phyloP scores from a whole-genome alignment of 768 basidiomycete genomes.

The Phaeolepiota aurea region DNA sequence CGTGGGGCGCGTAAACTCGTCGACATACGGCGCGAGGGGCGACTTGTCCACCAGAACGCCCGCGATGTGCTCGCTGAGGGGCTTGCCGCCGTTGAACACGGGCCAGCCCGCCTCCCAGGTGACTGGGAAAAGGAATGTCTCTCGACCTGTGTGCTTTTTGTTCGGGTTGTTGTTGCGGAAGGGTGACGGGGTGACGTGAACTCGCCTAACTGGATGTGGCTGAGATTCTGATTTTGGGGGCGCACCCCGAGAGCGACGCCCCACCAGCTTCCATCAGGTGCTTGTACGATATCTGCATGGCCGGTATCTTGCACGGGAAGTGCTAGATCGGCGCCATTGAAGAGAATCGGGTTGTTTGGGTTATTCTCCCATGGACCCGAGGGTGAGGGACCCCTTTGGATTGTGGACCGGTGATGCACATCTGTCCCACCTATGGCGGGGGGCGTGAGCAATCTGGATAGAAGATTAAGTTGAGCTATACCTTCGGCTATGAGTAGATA shows the following conservation, averaged over 20 bases:
- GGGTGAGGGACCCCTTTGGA: constrained; percentile 27
- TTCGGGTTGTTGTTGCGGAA: background rate
- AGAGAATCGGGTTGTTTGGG: constrained; percentile 28
- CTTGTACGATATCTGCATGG: constrained; percentile 28
- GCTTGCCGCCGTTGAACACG: constrained; percentile 22
- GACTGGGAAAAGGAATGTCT: constrained; percentile 31
- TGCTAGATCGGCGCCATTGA: constrained; percentile 25
- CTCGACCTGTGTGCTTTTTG: constrained; percentile 18
- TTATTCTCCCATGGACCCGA: constrained; percentile 34
- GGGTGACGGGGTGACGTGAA: no score
- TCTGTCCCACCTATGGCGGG: constrained; percentile 25
- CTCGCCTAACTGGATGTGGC: constrained; percentile 24
- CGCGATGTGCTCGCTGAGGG: constrained; percentile 20
- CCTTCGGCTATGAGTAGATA: constrained; percentile 33
- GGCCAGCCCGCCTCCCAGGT: constrained; percentile 32
- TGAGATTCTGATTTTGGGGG: constrained; percentile 23
- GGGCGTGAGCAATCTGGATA: background rate
- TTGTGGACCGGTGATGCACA: constrained; percentile 23
- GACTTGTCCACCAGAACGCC: constrained; percentile 20
- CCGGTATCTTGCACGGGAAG: constrained; percentile 29
- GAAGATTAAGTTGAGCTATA: constrained; percentile 6
- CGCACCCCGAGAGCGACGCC: constrained; percentile 30
- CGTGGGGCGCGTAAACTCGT: constrained; percentile 16
- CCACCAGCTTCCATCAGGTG: constrained; percentile 27
- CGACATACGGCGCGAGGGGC: constrained; percentile 15